Evolutionary conservation across 176 grass and related monocot genomes (phyloP), one percentile per base, ranked within the genome.

Genomic region (Alloteropsis semialata): DNA sequence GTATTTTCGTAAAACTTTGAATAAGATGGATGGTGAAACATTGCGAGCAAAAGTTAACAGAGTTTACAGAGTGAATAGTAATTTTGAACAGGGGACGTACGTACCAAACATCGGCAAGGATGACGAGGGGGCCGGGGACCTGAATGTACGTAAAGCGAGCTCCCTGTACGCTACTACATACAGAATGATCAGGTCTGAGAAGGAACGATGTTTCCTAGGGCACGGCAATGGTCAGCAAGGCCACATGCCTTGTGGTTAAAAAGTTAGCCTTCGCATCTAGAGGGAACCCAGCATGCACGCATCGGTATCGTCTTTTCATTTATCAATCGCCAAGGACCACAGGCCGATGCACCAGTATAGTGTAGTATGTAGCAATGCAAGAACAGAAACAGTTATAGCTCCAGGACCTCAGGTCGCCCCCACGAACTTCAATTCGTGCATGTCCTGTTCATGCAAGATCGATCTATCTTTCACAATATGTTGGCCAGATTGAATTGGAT

Each of bases 161-260:
- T 32, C 57, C 64, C 48, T 45, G 60, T 37, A n/a, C 38, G 5
- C 34, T 42, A 19, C 12, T 42, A 72, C 48, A 38, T 78, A 24
- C 34, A 73, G 28, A 24, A 63, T 54, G 24, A 39, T 25, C 51
- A 53, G 41, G 69, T 27, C 65, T 48, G 61, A 61, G 41, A 84
- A 84, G 82, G 53, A 84, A 84, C 46, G 34, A 74, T 84, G 69
- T 79, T 49, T 85, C 32, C 69, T 73, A 69, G 43, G 32, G 69
- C 42, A 62, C 48, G 61, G 7, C 76, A 53, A 54, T 34, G 53
- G 34, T 77, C 54, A 81, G 61, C 71, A 85, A 54, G 42, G 71
- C 71, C 77, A 85, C 78, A 48, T 66, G 81, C 69, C 0, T 72
- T 21, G 50, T 78, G 56, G 83, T 73, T 78, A 90, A 22, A 90